phyloP scores from a whole-genome alignment of 148 eudicot species.

The Camellia japonica region DNA sequence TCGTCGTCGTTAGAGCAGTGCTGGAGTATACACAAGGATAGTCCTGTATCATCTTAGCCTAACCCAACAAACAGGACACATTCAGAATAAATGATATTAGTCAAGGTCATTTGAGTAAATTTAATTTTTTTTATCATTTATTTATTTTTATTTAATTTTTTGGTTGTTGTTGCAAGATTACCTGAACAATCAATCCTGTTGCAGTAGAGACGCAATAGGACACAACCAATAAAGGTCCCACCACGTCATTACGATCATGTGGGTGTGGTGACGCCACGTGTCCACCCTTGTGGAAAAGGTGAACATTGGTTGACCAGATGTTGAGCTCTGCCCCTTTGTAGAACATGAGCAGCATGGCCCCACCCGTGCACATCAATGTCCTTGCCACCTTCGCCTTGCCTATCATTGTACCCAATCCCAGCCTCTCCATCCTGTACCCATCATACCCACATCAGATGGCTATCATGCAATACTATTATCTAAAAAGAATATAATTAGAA shows the following conservation, averaged over 20 bases:
- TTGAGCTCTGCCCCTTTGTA: not conserved
- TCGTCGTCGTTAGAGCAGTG: too few species aligned
- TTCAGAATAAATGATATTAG: too few species aligned
- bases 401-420: not conserved
- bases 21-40: too few species aligned
- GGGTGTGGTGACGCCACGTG: not conserved
- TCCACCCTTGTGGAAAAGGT: not conserved
- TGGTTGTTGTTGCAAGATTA: not conserved
- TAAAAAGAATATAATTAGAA: too few species aligned
- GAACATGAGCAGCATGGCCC: not conserved
- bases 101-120: too few species aligned
- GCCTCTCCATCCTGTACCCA: not conserved
- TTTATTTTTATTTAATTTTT: not conserved
- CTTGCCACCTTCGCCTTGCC: slow-evolving; percentile 2
- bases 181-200: not conserved
- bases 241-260: not conserved
- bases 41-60: too few species aligned
- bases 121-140: too few species aligned
- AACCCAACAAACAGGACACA: too few species aligned
- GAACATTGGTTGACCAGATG: not conserved
- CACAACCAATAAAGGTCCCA: not conserved
- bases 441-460: not conserved
- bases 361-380: not conserved
- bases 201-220: not conserved
- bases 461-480: too few species aligned